phyloP scores from a whole-genome alignment of 1,284 basidiomycete genomes.

The Stereum hirsutum region DNA sequence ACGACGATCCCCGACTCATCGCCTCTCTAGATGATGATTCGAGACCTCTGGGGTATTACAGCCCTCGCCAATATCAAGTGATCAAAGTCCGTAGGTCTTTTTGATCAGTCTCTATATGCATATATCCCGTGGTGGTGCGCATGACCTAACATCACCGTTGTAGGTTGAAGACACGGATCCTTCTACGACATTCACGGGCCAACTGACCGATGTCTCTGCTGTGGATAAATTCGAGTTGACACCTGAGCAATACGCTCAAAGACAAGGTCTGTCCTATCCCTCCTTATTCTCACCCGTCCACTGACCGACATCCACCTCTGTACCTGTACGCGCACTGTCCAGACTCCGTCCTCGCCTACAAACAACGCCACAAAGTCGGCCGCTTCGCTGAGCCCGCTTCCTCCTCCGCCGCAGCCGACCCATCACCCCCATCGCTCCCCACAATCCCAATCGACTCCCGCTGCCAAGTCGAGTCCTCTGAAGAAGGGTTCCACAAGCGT shows the following conservation, averaged over 20 bases:
- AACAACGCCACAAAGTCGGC: constrained; percentile 84
- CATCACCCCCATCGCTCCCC: constrained; percentile 22
- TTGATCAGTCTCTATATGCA: not conserved
- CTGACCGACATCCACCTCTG: not conserved
- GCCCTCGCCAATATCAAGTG: constrained; percentile 58
- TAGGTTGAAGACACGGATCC: constrained; percentile 82
- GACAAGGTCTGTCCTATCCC: constrained; percentile 46
- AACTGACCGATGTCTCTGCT: constrained; percentile 76
- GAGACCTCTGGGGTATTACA: constrained; percentile 66
- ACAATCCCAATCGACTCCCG: constrained; percentile 61
- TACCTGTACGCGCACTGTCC: not conserved
- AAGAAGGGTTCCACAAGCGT: constrained; percentile 61
- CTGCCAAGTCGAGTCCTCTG: constrained; percentile 72
- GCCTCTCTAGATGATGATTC: constrained; percentile 56
- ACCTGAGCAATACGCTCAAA: constrained; percentile 72
- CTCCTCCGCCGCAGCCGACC: constrained; percentile 12
- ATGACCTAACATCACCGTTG: not conserved
- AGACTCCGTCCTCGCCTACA: constrained; percentile 91
- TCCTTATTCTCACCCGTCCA: not conserved
- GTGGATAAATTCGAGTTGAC: constrained; percentile 93
- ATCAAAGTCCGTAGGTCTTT: constrained; percentile 48
- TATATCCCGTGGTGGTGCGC: not conserved
- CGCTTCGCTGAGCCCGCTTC: constrained; percentile 53
- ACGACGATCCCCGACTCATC: constrained; percentile 42
- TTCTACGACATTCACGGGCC: constrained; percentile 61